Evolutionary conservation across 2,329 filamentous ascomycete species (phyloP), one percentile per base, ranked within the genome.

Genomic region (Colletotrichum aenigma): DNA sequence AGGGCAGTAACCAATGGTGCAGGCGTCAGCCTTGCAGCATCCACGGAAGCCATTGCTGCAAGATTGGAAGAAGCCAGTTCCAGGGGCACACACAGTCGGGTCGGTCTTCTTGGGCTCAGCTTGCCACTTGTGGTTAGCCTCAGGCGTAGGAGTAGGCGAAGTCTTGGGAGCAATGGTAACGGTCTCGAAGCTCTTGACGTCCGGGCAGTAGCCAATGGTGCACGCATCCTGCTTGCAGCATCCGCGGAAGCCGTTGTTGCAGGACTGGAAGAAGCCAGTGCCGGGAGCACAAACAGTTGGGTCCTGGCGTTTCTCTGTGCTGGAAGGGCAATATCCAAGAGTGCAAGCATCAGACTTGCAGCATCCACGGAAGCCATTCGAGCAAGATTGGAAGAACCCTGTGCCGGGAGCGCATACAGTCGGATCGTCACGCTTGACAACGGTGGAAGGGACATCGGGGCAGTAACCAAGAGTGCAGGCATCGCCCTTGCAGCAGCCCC

Each of bases 21-120:
- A 76, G 30, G 75, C 75, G 15, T 76, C 75, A 2, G 21, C 12
- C 38, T 70, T 71, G 71, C 71, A 75, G 71, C 75, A 76, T 1
- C 75, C 75, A 18, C 67, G 64, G 67, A 76, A 76, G 8, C 71
- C 71, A 62, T 70, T 75, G 43, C 58, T 56, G 75, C 75, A 76
- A 4, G 67, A 62, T 64, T 76, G 75, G 55, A 74, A 76, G 75
- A 71, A 76, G 1, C 75, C 75, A 13, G 36, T 71, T 5, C 71
- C 71, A 18, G 75, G 65, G 3, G 70, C 58, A 55, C 74, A 76
- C 43, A 74, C 70, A 18, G 74, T 70, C 7, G 65, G 65, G 21
- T 74, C 74, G 16, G 62, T 64, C 12, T 32, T 52, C n/a, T 58
- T 61, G 64, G 70, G 32, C 28, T 64, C 36, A 12, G 70, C 9